Evolutionary conservation across 2,329 filamentous ascomycete species (phyloP), one percentile per base, ranked within the genome.

Genomic region (Trichoderma pleuroti): DNA sequence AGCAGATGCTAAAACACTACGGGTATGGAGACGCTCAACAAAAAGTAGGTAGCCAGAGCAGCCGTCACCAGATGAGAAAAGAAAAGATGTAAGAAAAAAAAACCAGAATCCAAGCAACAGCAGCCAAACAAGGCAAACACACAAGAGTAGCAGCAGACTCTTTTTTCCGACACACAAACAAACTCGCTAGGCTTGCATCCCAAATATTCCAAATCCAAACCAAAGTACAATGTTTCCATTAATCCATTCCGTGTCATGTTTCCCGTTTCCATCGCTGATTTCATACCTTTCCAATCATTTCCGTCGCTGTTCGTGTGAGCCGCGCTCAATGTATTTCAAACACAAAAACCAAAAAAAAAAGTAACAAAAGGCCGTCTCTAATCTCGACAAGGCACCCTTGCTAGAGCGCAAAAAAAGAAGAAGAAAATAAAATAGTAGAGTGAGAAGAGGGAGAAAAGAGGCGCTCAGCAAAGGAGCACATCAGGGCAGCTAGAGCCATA

Each of bases 21-120:
- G 64, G 64, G 64, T 67, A 67, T 67, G 64, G 36, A 59, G 64
- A n/a, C 52, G 49, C 61, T 64, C 42, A 32, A 24, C 42, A 64
- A 26, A 59, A 59, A 32, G 61, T 46, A 63, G 30, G n/a, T 5
- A 28, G 26, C n/a, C 12, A 52, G 49, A 67, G 24, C 46, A 21
- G 63, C 34, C 64, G 12, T 67, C 11, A 42, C 49, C 26, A 57
- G 54, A 39, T 28, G 46, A 24, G 46, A 24, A 67, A 11, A 28
- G 28, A 60, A 9, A 30, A 34, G 30, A n/a, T n/a, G n/a, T n/a
- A 39, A 64, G 10, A 24, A 26, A 12, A n/a, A 18, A 56, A 32
- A 42, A n/a, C 39, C 16, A 5, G n/a, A 6, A n/a, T 42, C 21
- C 42, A 65, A 39, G 34, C 28, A 39, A 21, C 24, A 56, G 7